Conservation (phyloP, 2,329 filamentous ascomycete species). For the Neodidymelliopsis sp. region DNA sequence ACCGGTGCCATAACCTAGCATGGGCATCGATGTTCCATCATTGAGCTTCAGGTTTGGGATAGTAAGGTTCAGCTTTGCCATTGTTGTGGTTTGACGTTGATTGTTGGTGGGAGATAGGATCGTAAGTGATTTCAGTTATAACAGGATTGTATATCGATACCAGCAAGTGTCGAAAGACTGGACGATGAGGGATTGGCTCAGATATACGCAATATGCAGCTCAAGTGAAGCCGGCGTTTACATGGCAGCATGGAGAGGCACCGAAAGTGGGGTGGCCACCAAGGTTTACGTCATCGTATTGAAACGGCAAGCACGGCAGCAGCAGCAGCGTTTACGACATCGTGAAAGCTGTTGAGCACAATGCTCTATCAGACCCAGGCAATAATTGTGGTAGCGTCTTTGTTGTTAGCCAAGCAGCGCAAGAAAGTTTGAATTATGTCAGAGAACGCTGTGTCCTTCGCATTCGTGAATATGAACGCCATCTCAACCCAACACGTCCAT, state of each 20-base stretch:
- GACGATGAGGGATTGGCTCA: not conserved
- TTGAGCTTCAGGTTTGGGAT: conserved; percentile 73
- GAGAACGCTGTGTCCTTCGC: too few species aligned
- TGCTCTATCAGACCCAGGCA: too few species aligned
- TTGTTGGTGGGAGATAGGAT: not conserved
- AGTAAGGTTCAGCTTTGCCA: conserved; percentile 54
- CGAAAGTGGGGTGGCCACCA: conserved; percentile 16
- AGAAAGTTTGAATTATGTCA: too few species aligned
- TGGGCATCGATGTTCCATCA: conserved; percentile 75
- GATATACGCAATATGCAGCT: conserved; percentile 6
- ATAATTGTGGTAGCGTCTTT: too few species aligned
- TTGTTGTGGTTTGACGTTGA: conserved; percentile 16
- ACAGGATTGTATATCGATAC: conserved; percentile 4
- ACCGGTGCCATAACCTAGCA: conserved; percentile 76
- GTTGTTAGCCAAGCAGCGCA: too few species aligned
- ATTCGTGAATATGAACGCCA: too few species aligned
- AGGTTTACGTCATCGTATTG: conserved; percentile 16
- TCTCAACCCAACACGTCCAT: too few species aligned
- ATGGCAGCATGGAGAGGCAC: conserved; percentile 3
- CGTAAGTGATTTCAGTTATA: too few species aligned
- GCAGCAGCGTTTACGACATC: too few species aligned
- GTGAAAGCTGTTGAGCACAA: too few species aligned
- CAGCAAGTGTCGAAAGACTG: not conserved
- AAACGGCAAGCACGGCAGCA: conserved; percentile 3
- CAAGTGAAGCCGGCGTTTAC: conserved; percentile 21